Conservation (phyloP, 192 early-diverging fungal species). For the Diversispora epigaea region DNA sequence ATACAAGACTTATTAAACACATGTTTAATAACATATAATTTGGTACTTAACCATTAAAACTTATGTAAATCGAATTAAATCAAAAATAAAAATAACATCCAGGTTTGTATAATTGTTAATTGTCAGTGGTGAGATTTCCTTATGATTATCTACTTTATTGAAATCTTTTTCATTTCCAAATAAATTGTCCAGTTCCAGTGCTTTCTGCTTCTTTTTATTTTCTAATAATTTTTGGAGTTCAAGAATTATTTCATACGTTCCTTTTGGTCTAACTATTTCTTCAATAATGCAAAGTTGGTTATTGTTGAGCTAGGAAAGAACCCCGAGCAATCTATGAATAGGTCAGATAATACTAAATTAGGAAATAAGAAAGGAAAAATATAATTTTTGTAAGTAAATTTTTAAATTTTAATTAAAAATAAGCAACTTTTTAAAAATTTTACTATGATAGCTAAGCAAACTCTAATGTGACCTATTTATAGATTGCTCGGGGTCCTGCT, state of each 20-base stretch:
- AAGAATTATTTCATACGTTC: slow-evolving; percentile 21
- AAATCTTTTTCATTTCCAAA: too few species aligned
- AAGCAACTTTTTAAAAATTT: too few species aligned
- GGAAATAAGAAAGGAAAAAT: too few species aligned
- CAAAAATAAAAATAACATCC: slow-evolving; percentile 33
- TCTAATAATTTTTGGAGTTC: slow-evolving; percentile 24
- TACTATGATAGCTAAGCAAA: too few species aligned
- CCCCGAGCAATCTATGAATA: too few species aligned
- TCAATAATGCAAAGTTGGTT: slow-evolving; percentile 25
- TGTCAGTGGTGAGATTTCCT: slow-evolving; percentile 9
- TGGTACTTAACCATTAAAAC: slow-evolving; percentile 27
- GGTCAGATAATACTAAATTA: too few species aligned
- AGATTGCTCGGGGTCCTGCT: too few species aligned
- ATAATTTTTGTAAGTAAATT: too few species aligned
- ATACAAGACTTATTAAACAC: slow-evolving; percentile 18
- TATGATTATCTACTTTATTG: too few species aligned
- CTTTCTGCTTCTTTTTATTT: neutral
- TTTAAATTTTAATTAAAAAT: too few species aligned
- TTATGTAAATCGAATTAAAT: slow-evolving; percentile 32
- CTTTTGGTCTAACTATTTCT: slow-evolving; percentile 26
- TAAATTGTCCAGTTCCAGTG: too few species aligned
- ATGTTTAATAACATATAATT: slow-evolving; percentile 1
- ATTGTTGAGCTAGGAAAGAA: slow-evolving; percentile 28
- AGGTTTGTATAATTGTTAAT: slow-evolving; percentile 4
- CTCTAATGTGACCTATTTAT: too few species aligned